These are phyloP conservation scores for Oenanthe javanica DNA, from an alignment of 140 eudicot genomes.

Conservation along the genomic window DNA sequence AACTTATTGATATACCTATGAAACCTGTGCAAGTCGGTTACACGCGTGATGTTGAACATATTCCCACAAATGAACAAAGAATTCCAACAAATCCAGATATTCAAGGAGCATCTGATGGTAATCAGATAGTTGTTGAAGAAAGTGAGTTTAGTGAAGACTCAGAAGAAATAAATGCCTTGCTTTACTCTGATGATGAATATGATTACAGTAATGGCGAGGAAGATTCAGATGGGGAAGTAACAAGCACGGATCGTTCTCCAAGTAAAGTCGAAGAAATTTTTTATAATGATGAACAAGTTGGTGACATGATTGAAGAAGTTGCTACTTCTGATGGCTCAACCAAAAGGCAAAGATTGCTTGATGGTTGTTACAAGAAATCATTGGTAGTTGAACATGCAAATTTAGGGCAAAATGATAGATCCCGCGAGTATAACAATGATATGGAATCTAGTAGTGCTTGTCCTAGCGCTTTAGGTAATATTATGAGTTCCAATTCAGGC, in stretches of 20 bases:
- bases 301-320: slow-evolving; percentile 26
- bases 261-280: slow-evolving; percentile 5
- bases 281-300: slow-evolving; percentile 13
- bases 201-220: slow-evolving; percentile 22
- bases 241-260: slow-evolving; percentile 35
- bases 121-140: slow-evolving; percentile 17
- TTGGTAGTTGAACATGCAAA: slow-evolving; percentile 11
- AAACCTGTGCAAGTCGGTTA: neutral
- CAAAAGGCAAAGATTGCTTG: slow-evolving; percentile 34
- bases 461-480: neutral
- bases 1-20: slow-evolving; percentile 10
- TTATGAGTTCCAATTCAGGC: slow-evolving; percentile 12
- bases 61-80: slow-evolving; percentile 9
- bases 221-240: slow-evolving; percentile 26
- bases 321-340: slow-evolving; percentile 25
- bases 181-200: slow-evolving; percentile 38
- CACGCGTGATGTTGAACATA: neutral
- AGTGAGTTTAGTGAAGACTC: slow-evolving; percentile 38
- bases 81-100: slow-evolving; percentile 7
- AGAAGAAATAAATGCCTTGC: slow-evolving; percentile 43
- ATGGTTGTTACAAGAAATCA: slow-evolving; percentile 13
- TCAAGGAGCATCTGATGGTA: slow-evolving; percentile 20
- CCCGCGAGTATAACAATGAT: slow-evolving; percentile 5
- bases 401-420: neutral
- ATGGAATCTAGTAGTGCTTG: slow-evolving; percentile 22